These are phyloP conservation scores for Pythium dissotocum DNA, from an alignment of 352 stramenopile genomes.

Conservation along the genomic window DNA sequence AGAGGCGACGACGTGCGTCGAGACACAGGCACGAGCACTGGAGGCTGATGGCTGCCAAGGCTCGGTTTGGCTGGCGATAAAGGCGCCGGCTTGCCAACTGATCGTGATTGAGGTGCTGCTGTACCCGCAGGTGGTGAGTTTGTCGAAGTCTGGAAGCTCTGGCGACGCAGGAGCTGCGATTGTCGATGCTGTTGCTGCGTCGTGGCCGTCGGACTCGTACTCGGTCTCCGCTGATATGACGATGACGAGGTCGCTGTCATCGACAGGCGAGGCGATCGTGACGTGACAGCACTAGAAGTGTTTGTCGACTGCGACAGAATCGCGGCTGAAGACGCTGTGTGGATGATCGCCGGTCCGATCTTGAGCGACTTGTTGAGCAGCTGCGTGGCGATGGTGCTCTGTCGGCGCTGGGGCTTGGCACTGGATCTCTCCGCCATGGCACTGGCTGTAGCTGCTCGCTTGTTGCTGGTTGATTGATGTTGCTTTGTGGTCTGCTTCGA, in stretches of 20 bases:
- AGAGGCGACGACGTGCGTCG: constrained; percentile 58
- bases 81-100: constrained; percentile 13
- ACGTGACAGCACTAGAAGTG: background rate
- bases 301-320: constrained; percentile 1
- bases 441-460: too few relatives aligned
- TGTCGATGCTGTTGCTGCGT: background rate
- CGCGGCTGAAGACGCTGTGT: constrained; percentile 7
- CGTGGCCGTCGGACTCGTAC: background rate
- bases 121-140: background rate
- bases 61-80: background rate
- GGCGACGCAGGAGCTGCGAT: background rate
- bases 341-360: constrained; percentile 20
- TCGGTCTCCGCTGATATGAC: background rate
- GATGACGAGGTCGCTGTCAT: constrained; percentile 4
- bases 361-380: constrained; percentile 27
- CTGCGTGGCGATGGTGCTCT: constrained; percentile 28
- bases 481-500: background rate
- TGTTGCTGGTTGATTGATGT: background rate
- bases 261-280: background rate
- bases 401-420: constrained; percentile 4
- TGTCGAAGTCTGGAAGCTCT: constrained; percentile 17
- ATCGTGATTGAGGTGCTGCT: background rate
- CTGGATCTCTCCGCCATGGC: background rate
- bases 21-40: constrained; percentile 60
- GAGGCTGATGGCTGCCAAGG: constrained; percentile 22